These are phyloP conservation scores for Penicillium sclerotiorum DNA, from an alignment of 2,329 filamentous ascomycete genomes.

Conservation along the genomic window DNA sequence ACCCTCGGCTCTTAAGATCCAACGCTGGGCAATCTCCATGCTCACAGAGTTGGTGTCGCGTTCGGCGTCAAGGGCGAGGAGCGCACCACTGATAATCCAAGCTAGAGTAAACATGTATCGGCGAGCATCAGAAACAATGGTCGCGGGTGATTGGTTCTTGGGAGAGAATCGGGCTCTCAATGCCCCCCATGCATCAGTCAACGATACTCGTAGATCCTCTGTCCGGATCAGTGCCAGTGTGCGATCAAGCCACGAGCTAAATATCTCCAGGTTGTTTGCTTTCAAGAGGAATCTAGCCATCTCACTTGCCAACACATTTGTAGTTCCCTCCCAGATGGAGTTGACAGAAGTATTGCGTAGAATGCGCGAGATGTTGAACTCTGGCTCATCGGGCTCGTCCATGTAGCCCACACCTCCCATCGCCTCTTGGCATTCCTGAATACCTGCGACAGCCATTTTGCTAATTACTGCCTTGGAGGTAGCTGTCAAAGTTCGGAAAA, in stretches of 20 bases:
- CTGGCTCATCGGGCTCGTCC: slow-evolving; percentile 53
- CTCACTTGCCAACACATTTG: slow-evolving; percentile 66
- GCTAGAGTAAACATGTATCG: slow-evolving; percentile 40
- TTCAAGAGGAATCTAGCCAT: slow-evolving; percentile 42
- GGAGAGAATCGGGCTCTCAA: slow-evolving; percentile 18
- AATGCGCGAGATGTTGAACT: slow-evolving; percentile 67
- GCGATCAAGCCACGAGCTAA: slow-evolving; percentile 49
- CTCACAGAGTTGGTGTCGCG: slow-evolving; percentile 36
- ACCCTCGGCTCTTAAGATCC: slow-evolving; percentile 35
- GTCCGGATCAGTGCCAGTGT: slow-evolving; percentile 18
- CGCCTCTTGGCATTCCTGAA: slow-evolving; percentile 31
- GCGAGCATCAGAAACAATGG: slow-evolving; percentile 33
- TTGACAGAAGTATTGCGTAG: slow-evolving; percentile 63
- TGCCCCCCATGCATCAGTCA: slow-evolving; percentile 21
- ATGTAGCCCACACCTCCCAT: slow-evolving; percentile 37
- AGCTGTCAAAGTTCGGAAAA: slow-evolving; percentile 35
- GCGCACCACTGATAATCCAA: slow-evolving; percentile 36
- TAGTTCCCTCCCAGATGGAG: slow-evolving; percentile 72
- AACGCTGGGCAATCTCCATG: slow-evolving; percentile 41
- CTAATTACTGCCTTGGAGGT: slow-evolving; percentile 38
- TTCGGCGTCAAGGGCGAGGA: slow-evolving; percentile 44
- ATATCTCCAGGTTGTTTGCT: slow-evolving; percentile 26
- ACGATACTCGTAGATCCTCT: slow-evolving; percentile 1
- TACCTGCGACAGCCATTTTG: slow-evolving; percentile 26
- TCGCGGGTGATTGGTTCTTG: slow-evolving; percentile 15